phyloP scores from a whole-genome alignment of 2,329 filamentous ascomycete genomes.

The Penicillium thymicola region DNA sequence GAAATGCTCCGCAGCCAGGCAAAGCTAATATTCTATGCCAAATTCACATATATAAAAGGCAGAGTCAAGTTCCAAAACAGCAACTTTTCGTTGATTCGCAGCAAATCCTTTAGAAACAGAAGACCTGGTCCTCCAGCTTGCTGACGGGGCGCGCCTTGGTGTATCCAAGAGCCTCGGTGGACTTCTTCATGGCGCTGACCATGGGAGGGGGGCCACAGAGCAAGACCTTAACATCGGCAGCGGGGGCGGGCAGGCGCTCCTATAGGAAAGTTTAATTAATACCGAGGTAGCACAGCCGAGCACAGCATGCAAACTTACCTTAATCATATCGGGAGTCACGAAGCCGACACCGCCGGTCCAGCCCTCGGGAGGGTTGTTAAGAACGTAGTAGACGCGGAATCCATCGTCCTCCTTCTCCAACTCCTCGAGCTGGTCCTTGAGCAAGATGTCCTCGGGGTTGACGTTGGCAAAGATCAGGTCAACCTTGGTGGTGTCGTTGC shows the following conservation, averaged over 20 bases:
- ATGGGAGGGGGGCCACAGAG: constrained; percentile 95
- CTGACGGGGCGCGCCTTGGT: constrained; percentile 90
- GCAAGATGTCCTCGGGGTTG: constrained; percentile 83
- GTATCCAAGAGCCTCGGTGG: constrained; percentile 82
- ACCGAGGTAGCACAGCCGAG: background rate
- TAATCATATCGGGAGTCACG: constrained; percentile 93
- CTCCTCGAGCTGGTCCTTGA: constrained; percentile 85
- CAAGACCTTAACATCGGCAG: constrained; percentile 85
- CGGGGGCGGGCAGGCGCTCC: constrained; percentile 69
- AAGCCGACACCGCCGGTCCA: constrained; percentile 95
- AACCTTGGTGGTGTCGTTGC: constrained; percentile 81
- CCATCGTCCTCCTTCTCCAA: constrained; percentile 72
- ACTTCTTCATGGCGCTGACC: constrained; percentile 96
- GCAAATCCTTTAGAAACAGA: constrained; percentile 69
- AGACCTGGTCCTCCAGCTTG: constrained; percentile 97
- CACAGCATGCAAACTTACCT: constrained; percentile 51
- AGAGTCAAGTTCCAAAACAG: background rate
- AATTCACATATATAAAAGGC: background rate
- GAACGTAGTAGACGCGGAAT: constrained; percentile 88
- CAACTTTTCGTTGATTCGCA: background rate
- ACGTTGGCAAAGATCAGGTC: constrained; percentile 98
- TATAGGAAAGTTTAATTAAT: constrained; percentile 16
- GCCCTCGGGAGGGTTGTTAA: constrained; percentile 89
- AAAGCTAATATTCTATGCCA: background rate
- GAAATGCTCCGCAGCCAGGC: background rate